Percentiles rank a stretch among this genome's conserved stretches.
Evolutionary conservation across 2,329 filamentous ascomycete species (phyloP).

Genomic region (Penicillium sp.): DNA sequence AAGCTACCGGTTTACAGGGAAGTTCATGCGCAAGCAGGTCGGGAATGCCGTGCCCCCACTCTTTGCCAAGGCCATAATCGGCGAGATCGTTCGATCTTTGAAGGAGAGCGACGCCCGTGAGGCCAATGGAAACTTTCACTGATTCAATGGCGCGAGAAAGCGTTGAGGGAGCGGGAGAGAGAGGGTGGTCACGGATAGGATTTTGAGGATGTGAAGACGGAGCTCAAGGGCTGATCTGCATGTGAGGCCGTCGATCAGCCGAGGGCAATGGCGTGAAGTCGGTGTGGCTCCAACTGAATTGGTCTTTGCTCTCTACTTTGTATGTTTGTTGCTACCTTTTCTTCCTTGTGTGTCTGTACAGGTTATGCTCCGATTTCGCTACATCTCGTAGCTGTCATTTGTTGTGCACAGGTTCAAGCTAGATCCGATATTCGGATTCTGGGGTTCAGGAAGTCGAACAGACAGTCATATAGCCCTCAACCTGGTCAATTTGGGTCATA

Average conservation of each 20-base stretch:
- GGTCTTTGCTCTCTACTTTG: background rate
- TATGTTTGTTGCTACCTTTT: background rate
- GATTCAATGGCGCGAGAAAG: background rate
- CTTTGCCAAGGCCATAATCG: conserved; percentile 41
- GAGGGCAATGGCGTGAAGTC: background rate
- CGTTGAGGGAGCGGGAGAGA: background rate
- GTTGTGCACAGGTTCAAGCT: background rate
- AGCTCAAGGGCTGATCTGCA: conserved; percentile 1
- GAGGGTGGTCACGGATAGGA: background rate
- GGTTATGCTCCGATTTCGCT: conserved; percentile 1
- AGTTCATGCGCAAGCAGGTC: conserved; percentile 56
- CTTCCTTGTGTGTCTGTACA: background rate
- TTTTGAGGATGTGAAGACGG: background rate
- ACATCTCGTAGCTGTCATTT: background rate
- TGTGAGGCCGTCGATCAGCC: conserved; percentile 7
- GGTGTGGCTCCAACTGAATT: background rate
- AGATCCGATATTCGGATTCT: conserved; percentile 6
- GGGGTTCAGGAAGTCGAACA: background rate
- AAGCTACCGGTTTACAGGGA: conserved; percentile 54
- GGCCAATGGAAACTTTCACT: background rate
- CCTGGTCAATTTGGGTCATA: background rate
- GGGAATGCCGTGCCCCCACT: conserved; percentile 73
- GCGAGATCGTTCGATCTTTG: conserved; percentile 38
- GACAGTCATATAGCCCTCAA: background rate
- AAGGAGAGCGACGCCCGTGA: conserved; percentile 35